Evolutionary conservation across 768 basidiomycete species (phyloP).

Genomic region (Phlebiopsis gigantea): DNA sequence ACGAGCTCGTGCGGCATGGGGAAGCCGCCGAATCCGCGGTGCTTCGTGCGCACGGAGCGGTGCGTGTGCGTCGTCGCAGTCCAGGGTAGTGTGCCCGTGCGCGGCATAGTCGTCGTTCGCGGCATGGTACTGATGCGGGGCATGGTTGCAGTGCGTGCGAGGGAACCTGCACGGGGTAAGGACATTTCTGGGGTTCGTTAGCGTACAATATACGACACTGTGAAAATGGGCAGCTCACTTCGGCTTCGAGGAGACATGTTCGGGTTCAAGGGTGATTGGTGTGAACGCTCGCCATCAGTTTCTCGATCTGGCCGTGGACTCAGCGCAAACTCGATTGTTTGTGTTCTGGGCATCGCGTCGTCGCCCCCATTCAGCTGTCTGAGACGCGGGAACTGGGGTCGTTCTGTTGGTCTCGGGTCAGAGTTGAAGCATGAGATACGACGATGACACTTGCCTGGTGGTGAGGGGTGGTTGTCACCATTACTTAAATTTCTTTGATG

Average conservation of each 20-base stretch:
- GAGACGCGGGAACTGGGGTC: background rate
- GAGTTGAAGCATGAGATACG: background rate
- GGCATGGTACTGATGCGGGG: slow-evolving; percentile 4
- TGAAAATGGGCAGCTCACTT: too few relatives aligned
- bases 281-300: background rate
- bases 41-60: slow-evolving; percentile 24
- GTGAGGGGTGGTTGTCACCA: background rate
- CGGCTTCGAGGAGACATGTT: background rate
- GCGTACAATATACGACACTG: background rate
- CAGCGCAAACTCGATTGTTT: slow-evolving; percentile 52
- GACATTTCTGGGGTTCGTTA: background rate
- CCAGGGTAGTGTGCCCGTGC: slow-evolving; percentile 14
- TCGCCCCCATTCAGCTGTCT: background rate
- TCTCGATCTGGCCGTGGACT: slow-evolving; percentile 17
- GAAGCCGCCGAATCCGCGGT: slow-evolving; percentile 65
- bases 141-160: slow-evolving; percentile 2
- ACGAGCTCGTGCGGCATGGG: slow-evolving; percentile 62
- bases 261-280: background rate
- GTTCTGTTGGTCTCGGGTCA: background rate
- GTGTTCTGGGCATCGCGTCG: slow-evolving; percentile 29
- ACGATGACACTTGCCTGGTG: background rate
- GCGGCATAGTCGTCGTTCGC: slow-evolving; percentile 21
- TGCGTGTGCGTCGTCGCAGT: slow-evolving; percentile 14
- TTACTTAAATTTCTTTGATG: background rate
- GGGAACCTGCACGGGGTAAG: background rate